A percentile compares a stretch with the other conserved stretches of the same genome.
Conservation (phyloP, 2,329 filamentous ascomycete genomes). For the Cadophora gregata region DNA sequence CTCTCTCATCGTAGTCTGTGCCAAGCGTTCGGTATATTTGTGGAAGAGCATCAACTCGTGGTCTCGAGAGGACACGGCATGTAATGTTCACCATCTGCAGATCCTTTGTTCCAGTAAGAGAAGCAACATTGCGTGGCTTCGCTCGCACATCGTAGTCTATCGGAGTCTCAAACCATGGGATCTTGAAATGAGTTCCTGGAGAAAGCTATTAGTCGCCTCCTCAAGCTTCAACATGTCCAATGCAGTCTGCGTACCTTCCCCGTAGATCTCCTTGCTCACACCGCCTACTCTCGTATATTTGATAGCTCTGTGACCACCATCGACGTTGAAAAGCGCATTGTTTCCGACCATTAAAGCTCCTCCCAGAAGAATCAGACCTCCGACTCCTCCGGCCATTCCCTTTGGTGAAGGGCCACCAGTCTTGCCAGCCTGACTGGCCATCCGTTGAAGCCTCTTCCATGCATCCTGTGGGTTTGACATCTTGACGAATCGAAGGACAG, state of each 20-base stretch:
- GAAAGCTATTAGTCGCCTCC: constrained; percentile 30
- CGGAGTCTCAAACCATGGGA: constrained; percentile 97
- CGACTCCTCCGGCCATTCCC: constrained; percentile 59
- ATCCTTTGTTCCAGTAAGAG: constrained; percentile 97
- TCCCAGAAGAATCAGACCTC: constrained; percentile 58
- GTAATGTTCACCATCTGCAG: constrained; percentile 99
- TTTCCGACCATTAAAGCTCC: constrained; percentile 61
- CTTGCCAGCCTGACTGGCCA: constrained; percentile 61
- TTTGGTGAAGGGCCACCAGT: constrained; percentile 53
- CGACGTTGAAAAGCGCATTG: constrained; percentile 76
- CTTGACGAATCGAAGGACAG: constrained; percentile 27
- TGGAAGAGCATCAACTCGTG: constrained; percentile 84
- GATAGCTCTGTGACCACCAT: constrained; percentile 98
- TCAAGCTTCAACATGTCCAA: constrained; percentile 12
- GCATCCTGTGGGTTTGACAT: constrained; percentile 66
- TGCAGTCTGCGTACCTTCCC: constrained; percentile 69
- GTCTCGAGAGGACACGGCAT: constrained; percentile 95
- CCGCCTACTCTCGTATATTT: constrained; percentile 94
- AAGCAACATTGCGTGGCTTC: constrained; percentile 95
- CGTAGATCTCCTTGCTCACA: constrained; percentile 96
- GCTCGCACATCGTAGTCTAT: constrained; percentile 98
- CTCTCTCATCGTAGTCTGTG: constrained; percentile 94
- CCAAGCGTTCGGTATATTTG: constrained; percentile 98
- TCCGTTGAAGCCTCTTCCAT: constrained; percentile 66
- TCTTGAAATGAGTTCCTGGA: constrained; percentile 85